These are phyloP conservation scores for Gentiana macrophylla DNA, from an alignment of 257 asterid genomes.

Conservation along the genomic window DNA sequence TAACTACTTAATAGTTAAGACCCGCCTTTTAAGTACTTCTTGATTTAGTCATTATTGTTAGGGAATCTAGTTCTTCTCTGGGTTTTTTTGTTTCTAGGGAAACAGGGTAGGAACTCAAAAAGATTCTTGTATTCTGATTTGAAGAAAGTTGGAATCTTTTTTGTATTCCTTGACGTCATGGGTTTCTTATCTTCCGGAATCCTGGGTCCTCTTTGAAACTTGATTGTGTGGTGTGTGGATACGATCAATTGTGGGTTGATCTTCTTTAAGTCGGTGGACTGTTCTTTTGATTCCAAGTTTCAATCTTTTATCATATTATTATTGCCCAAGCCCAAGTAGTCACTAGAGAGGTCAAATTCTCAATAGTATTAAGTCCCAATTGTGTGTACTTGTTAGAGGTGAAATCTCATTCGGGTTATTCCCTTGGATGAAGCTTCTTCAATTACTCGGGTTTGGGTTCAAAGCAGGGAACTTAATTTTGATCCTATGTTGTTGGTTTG, in stretches of 20 bases:
- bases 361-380: slow-evolving; percentile 7
- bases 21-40: slow-evolving; percentile 10
- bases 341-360: slow-evolving; percentile 4
- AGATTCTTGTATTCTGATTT: slow-evolving; percentile 8
- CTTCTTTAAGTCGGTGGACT: slow-evolving; percentile 10
- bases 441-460: slow-evolving; percentile 69
- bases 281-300: slow-evolving; percentile 14
- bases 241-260: slow-evolving; percentile 9
- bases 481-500: slow-evolving; percentile 62
- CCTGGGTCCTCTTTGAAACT: slow-evolving; percentile 29
- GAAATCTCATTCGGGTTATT: slow-evolving; percentile 10
- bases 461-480: slow-evolving; percentile 72
- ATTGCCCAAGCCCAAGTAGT: slow-evolving; percentile 1
- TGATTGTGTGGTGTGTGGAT: slow-evolving; percentile 25
- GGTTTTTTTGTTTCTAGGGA: slow-evolving; percentile 42
- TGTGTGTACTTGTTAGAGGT: slow-evolving; percentile 13
- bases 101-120: slow-evolving; percentile 25
- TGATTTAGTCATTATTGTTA: slow-evolving; percentile 21
- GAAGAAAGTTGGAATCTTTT: slow-evolving; percentile 27
- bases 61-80: slow-evolving; percentile 36
- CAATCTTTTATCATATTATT: slow-evolving; percentile 9
- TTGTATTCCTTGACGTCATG: slow-evolving; percentile 21
- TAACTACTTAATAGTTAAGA: neutral
- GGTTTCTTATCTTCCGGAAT: slow-evolving; percentile 20
- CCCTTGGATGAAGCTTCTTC: slow-evolving; percentile 65